Base-by-base conservation (phyloP, 1,284 basidiomycete species). In the Malassezia psittaci region DNA sequence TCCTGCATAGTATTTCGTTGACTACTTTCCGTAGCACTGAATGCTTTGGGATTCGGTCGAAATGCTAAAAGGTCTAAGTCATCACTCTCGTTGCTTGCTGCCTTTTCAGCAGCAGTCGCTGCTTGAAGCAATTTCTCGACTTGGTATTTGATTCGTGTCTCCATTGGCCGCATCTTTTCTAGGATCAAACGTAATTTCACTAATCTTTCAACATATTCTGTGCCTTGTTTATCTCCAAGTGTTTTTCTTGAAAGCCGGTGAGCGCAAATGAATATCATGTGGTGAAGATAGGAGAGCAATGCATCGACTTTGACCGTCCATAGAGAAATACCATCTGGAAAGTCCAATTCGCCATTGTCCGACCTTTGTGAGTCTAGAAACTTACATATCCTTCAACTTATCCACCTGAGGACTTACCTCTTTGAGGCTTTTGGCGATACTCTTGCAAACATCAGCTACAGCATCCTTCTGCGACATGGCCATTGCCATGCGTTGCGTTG, bases 91-190 rank as follows among this genome's bases (percentile, higher is more conserved):
- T 47, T 66, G 60, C 3, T 2, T n/a, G 8, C 6, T 19, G 32
- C 33, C 13, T 34, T 37, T 8, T 54, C 47, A 15, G 49, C 61
- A 38, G 61, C 64, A 3, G 58, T 65, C 5, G 66, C 66, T 4
- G 70, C 61, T 10, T 63, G 55, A 10, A 71, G 48, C 16, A 68
- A 82, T 75, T 96, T 96, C 68, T 96, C 90, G 68, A 96, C 88
- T 75, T 96, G 91, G 75, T 96, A 94, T 58, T 83, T 84, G 80
- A 96, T 85, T 68, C 87, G 84, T 52, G 80, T 81, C 76, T 98
- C 91, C 37, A 98, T 65, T 0, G 77, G 77, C 29, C 76, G 69
- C 24, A 78, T 74, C 65, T 79, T 79, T 52, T 80, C 79, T 16
- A 74, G 57, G 40, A 67, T 51, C n/a, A 74, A 51, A 1, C 71